Conservation (phyloP, 2,329 filamentous ascomycete genomes). For the Fusarium sp. region DNA sequence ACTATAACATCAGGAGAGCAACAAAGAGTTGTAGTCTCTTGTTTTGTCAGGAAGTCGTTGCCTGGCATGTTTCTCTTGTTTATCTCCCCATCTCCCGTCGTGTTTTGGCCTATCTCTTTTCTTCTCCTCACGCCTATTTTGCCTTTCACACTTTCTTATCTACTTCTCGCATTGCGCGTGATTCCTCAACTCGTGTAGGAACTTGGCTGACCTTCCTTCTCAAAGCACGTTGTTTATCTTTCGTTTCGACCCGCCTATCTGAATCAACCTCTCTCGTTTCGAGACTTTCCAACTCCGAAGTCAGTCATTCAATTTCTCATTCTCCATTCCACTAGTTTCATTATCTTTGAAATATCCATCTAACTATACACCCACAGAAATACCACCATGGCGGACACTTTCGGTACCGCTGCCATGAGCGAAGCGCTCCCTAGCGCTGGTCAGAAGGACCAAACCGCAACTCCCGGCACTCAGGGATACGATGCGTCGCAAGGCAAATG, state of each 20-base stretch:
- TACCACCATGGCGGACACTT: slow-evolving; percentile 16
- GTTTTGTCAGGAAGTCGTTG: background rate
- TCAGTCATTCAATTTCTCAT: background rate
- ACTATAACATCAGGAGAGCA: slow-evolving; percentile 17
- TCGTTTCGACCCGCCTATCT: background rate
- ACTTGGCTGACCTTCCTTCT: background rate
- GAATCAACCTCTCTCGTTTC: background rate
- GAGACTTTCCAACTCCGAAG: background rate
- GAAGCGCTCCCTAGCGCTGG: slow-evolving; percentile 4
- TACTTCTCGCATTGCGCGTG: background rate
- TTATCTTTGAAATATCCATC: background rate
- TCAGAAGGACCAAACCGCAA: background rate
- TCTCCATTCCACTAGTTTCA: background rate
- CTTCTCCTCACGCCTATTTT: background rate
- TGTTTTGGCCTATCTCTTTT: background rate
- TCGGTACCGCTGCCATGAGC: slow-evolving; percentile 13
- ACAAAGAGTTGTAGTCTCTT: slow-evolving; percentile 19
- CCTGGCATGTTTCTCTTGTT: slow-evolving; percentile 7
- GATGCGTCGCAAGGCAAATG: slow-evolving; percentile 57
- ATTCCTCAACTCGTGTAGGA: background rate
- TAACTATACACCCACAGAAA: background rate
- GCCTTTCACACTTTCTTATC: background rate
- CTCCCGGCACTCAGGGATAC: slow-evolving; percentile 9
- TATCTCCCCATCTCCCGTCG: background rate
- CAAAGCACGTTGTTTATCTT: background rate